Percentiles rank a stretch among this genome's conserved stretches.
Evolutionary conservation across 2,329 filamentous ascomycete genomes (phyloP).

Genomic region (Acrodontium crateriforme): DNA sequence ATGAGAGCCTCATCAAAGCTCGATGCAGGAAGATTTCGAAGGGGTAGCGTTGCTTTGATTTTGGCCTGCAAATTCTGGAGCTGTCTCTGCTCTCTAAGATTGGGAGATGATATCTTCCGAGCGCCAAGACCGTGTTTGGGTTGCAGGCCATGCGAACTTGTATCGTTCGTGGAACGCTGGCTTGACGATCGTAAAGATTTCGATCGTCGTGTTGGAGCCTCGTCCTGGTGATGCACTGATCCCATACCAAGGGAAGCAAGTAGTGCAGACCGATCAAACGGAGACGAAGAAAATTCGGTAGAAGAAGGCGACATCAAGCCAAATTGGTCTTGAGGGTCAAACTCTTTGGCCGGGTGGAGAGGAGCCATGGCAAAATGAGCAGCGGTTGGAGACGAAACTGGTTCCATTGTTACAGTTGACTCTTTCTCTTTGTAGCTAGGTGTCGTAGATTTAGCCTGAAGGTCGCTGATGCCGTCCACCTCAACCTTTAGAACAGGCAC

Average conservation of each 20-base stretch:
- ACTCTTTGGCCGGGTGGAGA: constrained; percentile 17
- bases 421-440: constrained; percentile 5
- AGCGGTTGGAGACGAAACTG: constrained; percentile 25
- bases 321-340: constrained; percentile 23
- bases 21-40: constrained; percentile 3
- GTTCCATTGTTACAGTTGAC: constrained; percentile 9
- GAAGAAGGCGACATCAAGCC: constrained; percentile 27
- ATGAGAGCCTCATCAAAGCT: constrained; percentile 40
- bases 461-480: neutral
- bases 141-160: neutral
- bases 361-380: constrained; percentile 24
- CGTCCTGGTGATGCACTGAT: constrained; percentile 15
- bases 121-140: constrained; percentile 6
- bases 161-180: constrained; percentile 1
- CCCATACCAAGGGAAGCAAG: constrained; percentile 24
- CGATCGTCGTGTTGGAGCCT: constrained; percentile 11
- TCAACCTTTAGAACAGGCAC: constrained; percentile 19
- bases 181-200: constrained; percentile 8
- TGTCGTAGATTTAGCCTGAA: neutral
- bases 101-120: constrained; percentile 21
- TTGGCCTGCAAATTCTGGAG: constrained; percentile 20
- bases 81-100: constrained; percentile 19
- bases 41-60: constrained; percentile 16
- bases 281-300: constrained; percentile 26
- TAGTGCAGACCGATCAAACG: constrained; percentile 22